These are phyloP conservation scores for Ophiostoma piceae DNA, from an alignment of 2,329 filamentous ascomycete species.

Conservation along the genomic window DNA sequence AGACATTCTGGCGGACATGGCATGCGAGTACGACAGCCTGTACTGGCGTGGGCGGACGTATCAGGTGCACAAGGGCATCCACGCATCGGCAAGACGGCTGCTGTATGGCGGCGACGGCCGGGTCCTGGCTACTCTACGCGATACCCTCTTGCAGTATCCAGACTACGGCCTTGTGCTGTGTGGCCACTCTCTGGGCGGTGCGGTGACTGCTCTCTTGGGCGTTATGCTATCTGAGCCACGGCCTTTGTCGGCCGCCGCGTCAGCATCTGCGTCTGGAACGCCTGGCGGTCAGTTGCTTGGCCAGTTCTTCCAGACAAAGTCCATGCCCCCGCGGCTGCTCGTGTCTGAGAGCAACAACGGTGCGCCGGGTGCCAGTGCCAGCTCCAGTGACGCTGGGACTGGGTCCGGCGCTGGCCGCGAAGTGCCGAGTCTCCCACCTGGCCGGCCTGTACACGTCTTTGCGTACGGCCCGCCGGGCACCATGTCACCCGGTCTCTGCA, in stretches of 20 bases:
- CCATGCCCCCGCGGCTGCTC: constrained; percentile 42
- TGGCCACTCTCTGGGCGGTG: constrained; percentile 64
- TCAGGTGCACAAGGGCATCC: constrained; percentile 69
- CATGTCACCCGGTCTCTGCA: constrained; percentile 64
- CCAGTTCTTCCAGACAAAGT: constrained; percentile 49
- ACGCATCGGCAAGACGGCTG: constrained; percentile 63
- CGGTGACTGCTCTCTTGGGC: constrained; percentile 63
- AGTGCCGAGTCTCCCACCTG: constrained; percentile 51
- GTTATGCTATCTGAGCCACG: constrained; percentile 63
- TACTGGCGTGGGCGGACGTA: constrained; percentile 59
- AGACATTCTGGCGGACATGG: constrained; percentile 67
- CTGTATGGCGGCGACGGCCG: constrained; percentile 62
- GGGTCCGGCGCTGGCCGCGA: background rate
- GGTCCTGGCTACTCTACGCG: constrained; percentile 60
- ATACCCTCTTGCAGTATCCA: constrained; percentile 59
- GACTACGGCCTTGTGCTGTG: constrained; percentile 66
- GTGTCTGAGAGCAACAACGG: constrained; percentile 27
- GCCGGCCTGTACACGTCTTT: constrained; percentile 71
- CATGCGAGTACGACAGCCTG: constrained; percentile 65
- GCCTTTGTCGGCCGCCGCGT: constrained; percentile 31
- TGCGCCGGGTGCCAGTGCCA: background rate
- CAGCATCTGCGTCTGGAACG: background rate
- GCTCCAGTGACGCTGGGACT: background rate
- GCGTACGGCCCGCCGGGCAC: constrained; percentile 71
- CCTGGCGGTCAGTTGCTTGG: constrained; percentile 9